Evolutionary conservation across 1,284 basidiomycete species (phyloP), one percentile per base, ranked within the genome.

Genomic region (Cystobasidium pallidum): DNA sequence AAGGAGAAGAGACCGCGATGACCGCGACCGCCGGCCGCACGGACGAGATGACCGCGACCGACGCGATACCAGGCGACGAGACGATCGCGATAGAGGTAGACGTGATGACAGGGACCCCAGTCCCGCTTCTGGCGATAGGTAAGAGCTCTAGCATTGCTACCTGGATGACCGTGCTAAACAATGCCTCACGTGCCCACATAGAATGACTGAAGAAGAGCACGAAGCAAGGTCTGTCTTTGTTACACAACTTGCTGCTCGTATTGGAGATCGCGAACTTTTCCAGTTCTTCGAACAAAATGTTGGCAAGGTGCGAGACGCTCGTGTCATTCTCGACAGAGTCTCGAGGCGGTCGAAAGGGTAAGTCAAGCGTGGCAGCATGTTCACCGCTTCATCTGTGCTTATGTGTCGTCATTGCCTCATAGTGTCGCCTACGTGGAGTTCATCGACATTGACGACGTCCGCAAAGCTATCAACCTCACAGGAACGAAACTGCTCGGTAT

Each of bases 141-240:
- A 61, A 32, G n/a, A 34, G 28, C 26, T 32, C 34, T n/a, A n/a
- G n/a, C n/a, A 13, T 24, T 39, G 21, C n/a, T 62, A 36, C n/a
- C 36, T 13, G 17, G 28, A n/a, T 26, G 6, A 10, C 41, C 30
- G 26, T 13, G n/a, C 34, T 11, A 1, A 55, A 28, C n/a, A 1
- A 47, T 51, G 47, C 24, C 45, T 39, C 34, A 30, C 30, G 3
- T 43, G 34, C 21, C 30, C 21, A 81, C n/a, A n/a, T n/a, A 61
- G 93, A 93, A 81, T 93, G 90, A 80, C 80, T 47, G 77, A 78
- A 43, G 80, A 81, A 36, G 81, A 80, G 39, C 81, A 81, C 73
- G 94, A 98, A 86, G 88, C 90, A 80, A 91, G 96, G 81, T 97
- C 95, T 77, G 91, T 98, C 76, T 99, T 99, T 83, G 94, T 97